Base-by-base conservation (phyloP, 306 rosid species). In the Sophora flavescens region DNA sequence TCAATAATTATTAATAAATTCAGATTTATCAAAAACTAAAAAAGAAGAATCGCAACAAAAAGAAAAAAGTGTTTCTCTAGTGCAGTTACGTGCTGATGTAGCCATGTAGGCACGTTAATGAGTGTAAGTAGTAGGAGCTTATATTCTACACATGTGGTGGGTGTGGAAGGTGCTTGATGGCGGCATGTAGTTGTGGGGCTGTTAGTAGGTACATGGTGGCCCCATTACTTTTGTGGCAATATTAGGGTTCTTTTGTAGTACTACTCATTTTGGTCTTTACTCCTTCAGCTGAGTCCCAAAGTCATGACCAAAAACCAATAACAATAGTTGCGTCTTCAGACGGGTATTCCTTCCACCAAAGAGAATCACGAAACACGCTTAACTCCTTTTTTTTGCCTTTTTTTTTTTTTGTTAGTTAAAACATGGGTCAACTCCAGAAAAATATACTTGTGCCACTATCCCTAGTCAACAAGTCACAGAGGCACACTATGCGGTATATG, bases 151-250 rank as follows among this genome's bases (percentile, higher is more conserved):
- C 52, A 62, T 57, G 32, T 30, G 30, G 78, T 79, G 57, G 72
- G 33, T 80, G 76, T 48, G 64, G 44, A 80, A 58, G 56, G 59
- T 22, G 16, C 61, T 44, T 38, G 52, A 74, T 68, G 71, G 81
- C 50, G 32, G 81, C 78, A 79, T 9, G n/a, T 48, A 58, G 32
- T 38, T 38, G 84, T 81, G 68, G 81, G 77, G 77, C 3, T 53
- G 5, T 12, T 28, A 61, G 74, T 65, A 44, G 82, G 87, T 80
- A 53, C 50, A 16, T 18, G 8, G 51, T 72, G 83, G 81, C 33
- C 83, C 88, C 81, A 1, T 10, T 8, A 57, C 83, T 81, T 81
- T 77, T 77, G 80, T 73, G 48, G 67, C 85, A 72, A 68, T 45
- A 72, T 52, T 60, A 68, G 70, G 85, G 70, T 57, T 72, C 70